phyloP scores from a whole-genome alignment of 2,329 filamentous ascomycete genomes.

The Aspergillus neoniger region DNA sequence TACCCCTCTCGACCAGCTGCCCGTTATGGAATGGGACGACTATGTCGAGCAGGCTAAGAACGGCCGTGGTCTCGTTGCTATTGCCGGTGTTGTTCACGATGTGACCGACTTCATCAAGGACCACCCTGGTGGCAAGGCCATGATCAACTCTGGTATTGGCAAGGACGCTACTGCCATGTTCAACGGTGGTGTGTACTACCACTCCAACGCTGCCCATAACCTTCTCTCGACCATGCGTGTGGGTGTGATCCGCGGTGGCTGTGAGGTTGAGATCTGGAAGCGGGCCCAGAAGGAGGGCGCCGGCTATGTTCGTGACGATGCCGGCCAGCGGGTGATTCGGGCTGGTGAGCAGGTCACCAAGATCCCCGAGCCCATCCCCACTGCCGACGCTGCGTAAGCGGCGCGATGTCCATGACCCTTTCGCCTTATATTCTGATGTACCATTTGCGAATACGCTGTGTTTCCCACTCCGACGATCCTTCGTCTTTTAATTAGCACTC shows the following conservation, averaged over 20 bases:
- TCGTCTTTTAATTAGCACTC: conserved; percentile 25
- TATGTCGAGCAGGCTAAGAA: conserved; percentile 77
- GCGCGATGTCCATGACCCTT: conserved; percentile 1
- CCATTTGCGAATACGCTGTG: conserved; percentile 12
- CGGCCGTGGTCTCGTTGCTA: conserved; percentile 72
- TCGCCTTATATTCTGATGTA: conserved; percentile 12
- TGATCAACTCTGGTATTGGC: conserved; percentile 78
- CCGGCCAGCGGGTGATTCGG: conserved; percentile 79
- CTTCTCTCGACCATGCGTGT: conserved; percentile 84
- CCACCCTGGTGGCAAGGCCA: conserved; percentile 85
- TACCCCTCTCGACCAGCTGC: conserved; percentile 78
- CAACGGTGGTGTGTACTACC: conserved; percentile 87
- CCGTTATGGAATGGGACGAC: conserved; percentile 83
- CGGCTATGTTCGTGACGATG: conserved; percentile 75
- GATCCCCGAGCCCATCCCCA: conserved; percentile 74
- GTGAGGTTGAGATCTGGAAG: conserved; percentile 93
- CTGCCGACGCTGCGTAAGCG: conserved; percentile 72
- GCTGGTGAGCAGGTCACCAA: conserved; percentile 85
- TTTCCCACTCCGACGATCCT: conserved; percentile 11
- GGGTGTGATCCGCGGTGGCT: conserved; percentile 81
- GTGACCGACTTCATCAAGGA: conserved; percentile 82
- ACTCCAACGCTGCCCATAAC: conserved; percentile 89
- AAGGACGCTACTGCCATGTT: conserved; percentile 90
- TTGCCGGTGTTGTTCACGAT: conserved; percentile 85
- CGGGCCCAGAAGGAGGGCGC: conserved; percentile 77